A percentile compares a stretch with the other conserved stretches of the same genome.
Conservation (phyloP, 768 basidiomycete genomes). For the Lentinula detonsa region DNA sequence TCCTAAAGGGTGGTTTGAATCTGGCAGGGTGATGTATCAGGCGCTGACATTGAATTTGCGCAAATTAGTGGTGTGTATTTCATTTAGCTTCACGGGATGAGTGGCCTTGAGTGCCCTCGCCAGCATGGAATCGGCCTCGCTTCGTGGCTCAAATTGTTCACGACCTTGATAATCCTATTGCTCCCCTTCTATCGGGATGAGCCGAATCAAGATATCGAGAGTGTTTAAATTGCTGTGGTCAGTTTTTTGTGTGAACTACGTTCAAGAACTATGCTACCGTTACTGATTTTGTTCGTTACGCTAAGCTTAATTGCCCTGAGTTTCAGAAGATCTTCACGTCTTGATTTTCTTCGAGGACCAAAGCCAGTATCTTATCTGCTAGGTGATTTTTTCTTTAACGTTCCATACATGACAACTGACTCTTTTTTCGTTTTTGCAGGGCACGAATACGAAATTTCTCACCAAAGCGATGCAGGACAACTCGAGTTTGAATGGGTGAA, state of each 20-base stretch:
- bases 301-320: neutral
- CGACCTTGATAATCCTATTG: neutral
- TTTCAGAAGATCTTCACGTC: neutral
- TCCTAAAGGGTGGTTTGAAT: neutral
- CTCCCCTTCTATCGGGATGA: neutral
- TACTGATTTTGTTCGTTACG: neutral
- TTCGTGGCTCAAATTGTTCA: neutral
- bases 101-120: neutral
- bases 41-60: neutral
- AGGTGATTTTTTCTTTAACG: neutral
- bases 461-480: neutral
- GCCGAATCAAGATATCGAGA: neutral
- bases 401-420: neutral
- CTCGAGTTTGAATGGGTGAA: neutral
- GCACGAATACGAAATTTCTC: conserved; percentile 1
- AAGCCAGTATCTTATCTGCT: neutral
- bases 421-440: neutral
- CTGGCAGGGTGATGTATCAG: neutral
- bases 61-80: neutral
- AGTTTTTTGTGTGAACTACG: neutral
- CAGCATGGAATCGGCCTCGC: neutral
- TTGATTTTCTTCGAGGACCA: neutral
- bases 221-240: neutral
- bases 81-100: neutral
- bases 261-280: neutral